Base-by-base conservation (phyloP, 176 grass and related monocot genomes). In the Tuctoria greenei region DNA sequence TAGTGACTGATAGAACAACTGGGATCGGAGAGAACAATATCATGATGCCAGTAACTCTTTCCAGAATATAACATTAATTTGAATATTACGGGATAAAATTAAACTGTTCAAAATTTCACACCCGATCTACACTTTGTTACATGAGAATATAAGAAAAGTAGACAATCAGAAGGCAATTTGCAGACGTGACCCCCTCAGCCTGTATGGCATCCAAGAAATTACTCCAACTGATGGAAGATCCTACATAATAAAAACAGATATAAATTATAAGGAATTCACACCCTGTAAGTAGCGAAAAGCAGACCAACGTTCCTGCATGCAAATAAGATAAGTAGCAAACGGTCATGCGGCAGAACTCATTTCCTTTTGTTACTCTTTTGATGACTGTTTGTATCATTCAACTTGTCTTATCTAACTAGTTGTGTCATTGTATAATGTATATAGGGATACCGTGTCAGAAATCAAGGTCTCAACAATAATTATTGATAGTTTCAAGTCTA, bases 51-150 rank as follows among this genome's bases (percentile, higher is more conserved):
- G 43, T 4, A 41, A 61, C 23, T 4, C 17, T 54, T 54, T 35
- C 51, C 61, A 50, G 10, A 73, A 34, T 35, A 72, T 50, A 73
- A 17, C 26, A 44, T 11, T 45, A 12, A 15, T 88, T 67, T 63
- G 18, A 47, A 37, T 45, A 38, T 27, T 73, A 61, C 49, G 59
- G 21, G 50, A 51, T 8, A 35, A 66, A 31, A 4, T 51, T 77
- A 35, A 7, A 51, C 61, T 0, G 67, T 79, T 74, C 54, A 74
- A 80, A 84, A 54, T 40, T 57, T 31, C 38, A 63, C 54, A 5
- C 51, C 27, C 79, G 86, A 84, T 84, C 75, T 70, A 88, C 80
- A 47, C 10, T 47, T 41, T 68, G 44, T 74, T 79, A 88, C 61
- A 88, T 6, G 74, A 39, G 21, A 75, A 63, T 34, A 74, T 61